phyloP scores from a whole-genome alignment of 2,329 filamentous ascomycete species.

The Leptographium flavum region DNA sequence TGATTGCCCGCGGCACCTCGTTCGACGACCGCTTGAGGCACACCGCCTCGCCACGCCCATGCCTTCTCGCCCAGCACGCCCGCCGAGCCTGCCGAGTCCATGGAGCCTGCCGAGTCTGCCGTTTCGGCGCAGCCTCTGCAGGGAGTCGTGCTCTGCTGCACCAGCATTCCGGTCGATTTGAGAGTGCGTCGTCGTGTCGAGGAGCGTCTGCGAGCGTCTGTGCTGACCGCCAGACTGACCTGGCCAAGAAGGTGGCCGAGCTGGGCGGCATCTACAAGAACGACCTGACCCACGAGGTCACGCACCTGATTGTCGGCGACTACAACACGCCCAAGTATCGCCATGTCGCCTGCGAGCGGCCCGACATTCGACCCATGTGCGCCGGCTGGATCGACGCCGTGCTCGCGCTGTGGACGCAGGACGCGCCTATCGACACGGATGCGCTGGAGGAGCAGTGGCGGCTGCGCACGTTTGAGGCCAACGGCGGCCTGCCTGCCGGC shows the following conservation, averaged over 20 bases:
- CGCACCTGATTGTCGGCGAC: conserved; percentile 82
- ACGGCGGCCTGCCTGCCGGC: conserved; percentile 25
- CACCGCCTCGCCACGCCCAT: conserved; percentile 4
- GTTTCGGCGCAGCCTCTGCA: conserved; percentile 48
- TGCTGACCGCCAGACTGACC: conserved; percentile 17
- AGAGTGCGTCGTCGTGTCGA: not conserved
- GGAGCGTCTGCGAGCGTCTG: not conserved
- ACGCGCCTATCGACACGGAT: conserved; percentile 58
- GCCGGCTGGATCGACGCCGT: conserved; percentile 77
- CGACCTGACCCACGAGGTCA: conserved; percentile 90
- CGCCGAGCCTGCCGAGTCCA: conserved; percentile 7
- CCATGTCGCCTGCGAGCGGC: conserved; percentile 80
- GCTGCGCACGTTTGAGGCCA: conserved; percentile 47
- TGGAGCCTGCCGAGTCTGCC: conserved; percentile 14
- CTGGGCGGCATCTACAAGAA: conserved; percentile 81
- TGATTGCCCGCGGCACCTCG: too few relatives aligned
- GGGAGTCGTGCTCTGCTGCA: conserved; percentile 74
- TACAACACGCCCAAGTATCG: conserved; percentile 87
- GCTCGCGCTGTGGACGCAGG: conserved; percentile 64
- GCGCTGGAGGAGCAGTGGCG: conserved; percentile 53
- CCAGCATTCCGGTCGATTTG: conserved; percentile 60
- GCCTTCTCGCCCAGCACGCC: conserved; percentile 1
- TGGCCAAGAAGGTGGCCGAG: conserved; percentile 52
- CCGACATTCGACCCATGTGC: conserved; percentile 71
- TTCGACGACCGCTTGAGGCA: not conserved